Base-by-base conservation (phyloP, 176 grass and related monocot genomes). In the Cenchrus americanus region DNA sequence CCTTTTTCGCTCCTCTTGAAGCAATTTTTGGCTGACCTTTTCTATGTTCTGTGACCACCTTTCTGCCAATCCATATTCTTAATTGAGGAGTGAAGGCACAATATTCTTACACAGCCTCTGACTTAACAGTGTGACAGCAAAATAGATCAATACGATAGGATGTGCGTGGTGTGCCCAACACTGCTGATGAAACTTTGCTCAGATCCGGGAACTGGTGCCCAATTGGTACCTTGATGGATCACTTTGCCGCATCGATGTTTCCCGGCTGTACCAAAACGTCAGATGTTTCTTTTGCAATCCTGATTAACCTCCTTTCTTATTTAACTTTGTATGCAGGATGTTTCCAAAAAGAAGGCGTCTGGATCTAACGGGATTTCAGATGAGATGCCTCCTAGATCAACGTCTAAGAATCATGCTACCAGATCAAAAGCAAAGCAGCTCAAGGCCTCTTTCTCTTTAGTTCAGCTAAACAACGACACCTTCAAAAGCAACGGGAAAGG, bases 351-450 rank as follows among this genome's bases (percentile, higher is more conserved):
- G 48, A 73, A 79, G 21, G 49, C 49, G 5, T 76, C 57, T 17
- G 78, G 72, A 49, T 77, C 64, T 15, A 26, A 59, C 0, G 40
- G 66, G 21, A 50, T 82, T 66, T 44, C 21, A 0, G 15, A 59
- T 24, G 66, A 44, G 27, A 78, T 49, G 82, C 57, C 83, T 44
- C 65, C 26, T 32, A 66, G 21, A 90, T 73, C 79, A 17, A 86
- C 51, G 49, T 50, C 58, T 27, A 72, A 71, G 67, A 77, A 73
- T 73, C 65, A 78, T 82, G 27, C 55, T 40, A n/a, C 30, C 26
- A 82, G 66, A 81, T 81, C 82, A 13, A 89, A 89, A 74, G 42
- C 80, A 83, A 78, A 90, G 49, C 32, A 90, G 49, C 32, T 78
- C 79, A 83, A 73, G 18, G 73, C 12, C 13, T 15, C 8, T 79